Base-by-base conservation (phyloP, 257 asterid species). In the Solanum rostratum region DNA sequence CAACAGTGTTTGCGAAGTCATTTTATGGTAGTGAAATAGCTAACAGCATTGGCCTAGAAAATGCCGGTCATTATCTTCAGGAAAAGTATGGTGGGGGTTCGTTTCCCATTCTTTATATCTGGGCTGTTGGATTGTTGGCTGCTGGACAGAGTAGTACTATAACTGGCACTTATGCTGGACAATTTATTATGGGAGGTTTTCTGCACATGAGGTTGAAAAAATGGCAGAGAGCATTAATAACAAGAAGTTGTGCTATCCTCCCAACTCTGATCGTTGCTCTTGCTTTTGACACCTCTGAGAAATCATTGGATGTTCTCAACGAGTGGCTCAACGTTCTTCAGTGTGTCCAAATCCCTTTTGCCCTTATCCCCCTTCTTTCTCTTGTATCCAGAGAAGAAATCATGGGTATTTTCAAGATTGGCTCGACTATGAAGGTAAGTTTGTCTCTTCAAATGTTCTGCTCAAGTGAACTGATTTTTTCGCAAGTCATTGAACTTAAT, bases 61-160 rank as follows among this genome's bases (percentile, higher is more conserved):
- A 94, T 85, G 97, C 98, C 0, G 98, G 98, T 78, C 92, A 93
- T 85, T 92, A 81, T 84, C 98, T 94, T 63, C 86, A 94, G 83
- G 98, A 94, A 1, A 92, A 87, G 91, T 94, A 86, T 66, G 98
- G 95, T 82, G 98, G 98, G 68, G 97, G 98, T 2, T 11, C 87
- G 27, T 86, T 94, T 82, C 98, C 98, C 7, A 92, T 94, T 84
- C 73, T 93, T 16, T 94, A 92, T 87, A 94, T 94, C 55, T 94
- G 98, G 97, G 98, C 95, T 39, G 89, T 94, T 37, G 98, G 98
- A 9, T 84, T 94, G 10, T 84, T 94, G 73, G 97, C 98, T 19
- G 97, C 98, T 2, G 97, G 98, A 10, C 98, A 94, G 88, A 94
- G 98, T 85, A 94, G 98, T 85, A 94, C 98, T 11, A 90, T 94